Evolutionary conservation across 345 rosid genomes (phyloP).

Genomic region (Murraya koenigii): DNA sequence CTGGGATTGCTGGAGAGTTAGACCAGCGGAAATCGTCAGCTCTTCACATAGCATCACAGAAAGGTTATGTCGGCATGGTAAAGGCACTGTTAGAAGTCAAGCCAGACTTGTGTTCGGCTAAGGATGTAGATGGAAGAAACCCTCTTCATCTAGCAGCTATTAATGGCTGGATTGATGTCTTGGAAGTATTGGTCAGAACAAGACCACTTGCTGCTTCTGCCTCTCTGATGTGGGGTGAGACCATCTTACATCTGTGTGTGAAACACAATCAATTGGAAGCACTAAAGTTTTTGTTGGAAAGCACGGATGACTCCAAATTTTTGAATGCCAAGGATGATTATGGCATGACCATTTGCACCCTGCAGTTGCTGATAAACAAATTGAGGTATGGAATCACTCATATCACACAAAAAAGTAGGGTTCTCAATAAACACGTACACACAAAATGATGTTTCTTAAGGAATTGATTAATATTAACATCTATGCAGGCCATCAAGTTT

Average conservation of each 20-base stretch:
- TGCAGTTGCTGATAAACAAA: slow-evolving; percentile 16
- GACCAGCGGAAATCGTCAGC: slow-evolving; percentile 3
- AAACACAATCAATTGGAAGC: slow-evolving; percentile 1
- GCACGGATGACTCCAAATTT: too few species aligned
- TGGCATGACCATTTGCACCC: slow-evolving; percentile 13
- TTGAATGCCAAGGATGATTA: too few species aligned
- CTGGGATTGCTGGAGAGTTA: slow-evolving; percentile 4
- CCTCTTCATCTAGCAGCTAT: slow-evolving; percentile 12
- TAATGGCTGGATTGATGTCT: neutral
- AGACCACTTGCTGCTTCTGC: neutral
- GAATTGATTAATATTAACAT: neutral
- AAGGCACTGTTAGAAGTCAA: slow-evolving; percentile 2
- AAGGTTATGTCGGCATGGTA: slow-evolving; percentile 18
- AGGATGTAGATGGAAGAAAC: neutral
- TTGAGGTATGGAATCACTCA: slow-evolving; percentile 23
- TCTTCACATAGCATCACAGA: slow-evolving; percentile 16
- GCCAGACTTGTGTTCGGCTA: neutral
- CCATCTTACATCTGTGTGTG: slow-evolving; percentile 19
- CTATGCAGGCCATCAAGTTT: slow-evolving; percentile 20
- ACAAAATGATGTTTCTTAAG: neutral
- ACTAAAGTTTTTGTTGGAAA: neutral
- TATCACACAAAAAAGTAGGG: neutral
- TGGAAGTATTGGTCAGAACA: neutral
- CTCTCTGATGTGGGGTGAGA: neutral
- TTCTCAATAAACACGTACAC: neutral